Evolutionary conservation across 352 stramenopile genomes (phyloP).

Genomic region (Pythium sp.): DNA sequence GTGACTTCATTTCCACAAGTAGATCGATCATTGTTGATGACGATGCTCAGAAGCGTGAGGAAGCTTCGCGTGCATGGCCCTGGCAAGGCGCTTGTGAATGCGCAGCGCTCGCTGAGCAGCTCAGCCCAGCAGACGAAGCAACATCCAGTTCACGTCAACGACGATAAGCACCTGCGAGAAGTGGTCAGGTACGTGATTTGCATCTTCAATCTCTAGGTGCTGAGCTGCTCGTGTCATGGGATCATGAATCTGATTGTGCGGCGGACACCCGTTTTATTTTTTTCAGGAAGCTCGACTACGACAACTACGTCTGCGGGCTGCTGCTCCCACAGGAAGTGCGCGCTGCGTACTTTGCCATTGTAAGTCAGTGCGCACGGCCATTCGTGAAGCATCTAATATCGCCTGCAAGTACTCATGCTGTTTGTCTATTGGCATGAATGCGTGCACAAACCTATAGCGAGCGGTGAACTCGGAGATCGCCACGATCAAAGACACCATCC

Average conservation of each 20-base stretch:
- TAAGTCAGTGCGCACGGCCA: conserved; percentile 21
- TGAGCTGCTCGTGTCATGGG: not conserved
- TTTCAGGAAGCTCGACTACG: conserved; percentile 80
- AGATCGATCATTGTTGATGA: not conserved
- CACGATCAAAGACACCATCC: conserved; percentile 85
- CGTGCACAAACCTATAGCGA: conserved; percentile 33
- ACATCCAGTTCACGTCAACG: not conserved
- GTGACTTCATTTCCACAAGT: not conserved
- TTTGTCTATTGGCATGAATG: not conserved
- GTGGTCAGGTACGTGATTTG: conserved; percentile 9
- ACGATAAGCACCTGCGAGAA: conserved; percentile 12
- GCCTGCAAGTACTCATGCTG: not conserved
- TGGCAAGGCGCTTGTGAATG: not conserved
- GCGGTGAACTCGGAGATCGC: conserved; percentile 90
- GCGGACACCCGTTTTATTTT: not conserved
- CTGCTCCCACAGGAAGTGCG: conserved; percentile 65
- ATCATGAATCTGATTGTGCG: conserved; percentile 1
- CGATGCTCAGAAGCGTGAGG: conserved; percentile 10
- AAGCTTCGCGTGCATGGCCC: not conserved
- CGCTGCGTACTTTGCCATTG: conserved; percentile 77
- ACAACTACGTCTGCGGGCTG: conserved; percentile 77
- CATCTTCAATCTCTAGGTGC: not conserved
- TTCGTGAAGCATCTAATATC: not conserved
- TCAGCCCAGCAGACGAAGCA: not conserved
- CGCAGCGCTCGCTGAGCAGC: conserved; percentile 1